Evolutionary conservation across 106 monocot species (phyloP), one percentile per base, ranked within the genome.

Genomic region (Apostasia shenzhenica): DNA sequence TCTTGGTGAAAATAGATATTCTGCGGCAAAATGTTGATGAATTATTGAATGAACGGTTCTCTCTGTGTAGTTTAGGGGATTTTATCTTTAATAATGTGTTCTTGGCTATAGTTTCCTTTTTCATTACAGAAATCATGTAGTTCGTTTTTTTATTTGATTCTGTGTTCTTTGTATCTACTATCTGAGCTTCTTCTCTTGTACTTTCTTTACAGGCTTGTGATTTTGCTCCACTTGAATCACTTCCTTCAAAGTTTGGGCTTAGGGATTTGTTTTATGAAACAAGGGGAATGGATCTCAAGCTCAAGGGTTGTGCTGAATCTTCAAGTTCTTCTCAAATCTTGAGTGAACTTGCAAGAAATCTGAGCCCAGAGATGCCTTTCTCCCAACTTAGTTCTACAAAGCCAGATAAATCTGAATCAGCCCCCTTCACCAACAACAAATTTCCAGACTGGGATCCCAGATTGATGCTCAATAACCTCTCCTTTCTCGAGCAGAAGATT

Each of bases 401-500:
- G 37, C 65, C 55, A 11, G 67, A 70, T 47, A 67, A 57, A 49
- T 68, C 75, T 5, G 77, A 77, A 56, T 9, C 67, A 57, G 59
- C n/a, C 45, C 63, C 77, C 51, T 41, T 39, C 5, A 13, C 45
- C 2, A 72, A 70, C 26, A 79, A 40, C 42, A 45, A 69, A 41
- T 7, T 55, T 48, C 51, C 67, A 39, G 75, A 79, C 74, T 92
- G 92, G 89, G 86, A 97, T 61, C 92, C 89, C 5, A 79, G 70
- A 50, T 69, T 65, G 14, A 85, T 97, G 70, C 72, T 97, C 48
- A 81, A 55, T 53, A 89, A 77, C 70, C 89, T 92, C 61, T 77
- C 95, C 47, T 81, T 97, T 54, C 84, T 97, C 55, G 95, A 97
- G 77, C 95, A 97, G 67, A 92, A 89, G 78, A 84, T 97, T 41